A percentile compares a stretch with the other conserved stretches of the same genome.
Evolutionary conservation across 371 early-diverging fungal genomes (phyloP).

Genomic region (Mortierella sp.): DNA sequence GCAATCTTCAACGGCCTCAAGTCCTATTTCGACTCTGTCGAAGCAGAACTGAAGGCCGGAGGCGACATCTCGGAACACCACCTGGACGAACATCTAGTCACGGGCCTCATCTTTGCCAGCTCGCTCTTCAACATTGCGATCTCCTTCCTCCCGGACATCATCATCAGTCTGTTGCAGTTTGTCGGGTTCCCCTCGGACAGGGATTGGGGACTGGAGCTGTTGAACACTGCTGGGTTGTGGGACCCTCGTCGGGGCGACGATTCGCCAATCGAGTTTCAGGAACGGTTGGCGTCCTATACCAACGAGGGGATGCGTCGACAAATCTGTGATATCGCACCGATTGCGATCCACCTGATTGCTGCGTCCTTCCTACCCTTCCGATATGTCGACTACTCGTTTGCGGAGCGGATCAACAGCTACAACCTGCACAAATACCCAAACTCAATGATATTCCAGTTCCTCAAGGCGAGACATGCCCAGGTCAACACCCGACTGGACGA

Average conservation of each 20-base stretch:
- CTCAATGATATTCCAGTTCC: conserved; percentile 39
- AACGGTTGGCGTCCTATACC: conserved; percentile 23
- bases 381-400: conserved; percentile 52
- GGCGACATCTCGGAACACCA: conserved; percentile 46
- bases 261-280: conserved; percentile 31
- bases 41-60: conserved; percentile 50
- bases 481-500: conserved; percentile 46
- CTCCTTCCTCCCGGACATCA: conserved; percentile 41
- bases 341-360: conserved; percentile 45
- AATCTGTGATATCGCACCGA: conserved; percentile 33
- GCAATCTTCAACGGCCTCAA: conserved; percentile 53
- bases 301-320: conserved; percentile 47
- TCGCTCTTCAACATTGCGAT: conserved; percentile 49
- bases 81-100: conserved; percentile 47
- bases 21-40: conserved; percentile 36
- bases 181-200: conserved; percentile 49
- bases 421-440: conserved; percentile 47
- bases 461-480: conserved; percentile 42
- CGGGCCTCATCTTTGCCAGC: conserved; percentile 37
- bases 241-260: conserved; percentile 17
- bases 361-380: conserved; percentile 49
- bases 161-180: conserved; percentile 44
- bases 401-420: conserved; percentile 42
- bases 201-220: conserved; percentile 46
- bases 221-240: conserved; percentile 49